Conservation (phyloP, 2,329 filamentous ascomycete species). For the Neocatenulostroma microsporum region DNA sequence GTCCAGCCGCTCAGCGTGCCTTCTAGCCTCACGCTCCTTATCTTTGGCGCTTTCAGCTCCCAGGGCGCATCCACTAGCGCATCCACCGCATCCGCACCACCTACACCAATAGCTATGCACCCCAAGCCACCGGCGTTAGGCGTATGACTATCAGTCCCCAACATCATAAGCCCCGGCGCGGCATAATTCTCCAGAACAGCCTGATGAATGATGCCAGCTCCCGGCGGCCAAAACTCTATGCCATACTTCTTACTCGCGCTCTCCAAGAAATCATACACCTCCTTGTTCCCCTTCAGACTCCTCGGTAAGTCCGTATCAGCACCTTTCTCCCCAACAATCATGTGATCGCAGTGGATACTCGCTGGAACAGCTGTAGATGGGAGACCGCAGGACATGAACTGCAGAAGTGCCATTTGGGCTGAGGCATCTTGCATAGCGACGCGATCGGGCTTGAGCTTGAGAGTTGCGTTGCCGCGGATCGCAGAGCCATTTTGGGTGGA, state of each 20-base stretch:
- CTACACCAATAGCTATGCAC: constrained; percentile 92
- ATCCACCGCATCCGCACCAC: constrained; percentile 94
- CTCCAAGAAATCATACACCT: constrained; percentile 96
- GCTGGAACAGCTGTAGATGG: constrained; percentile 86
- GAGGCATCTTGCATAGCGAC: constrained; percentile 99
- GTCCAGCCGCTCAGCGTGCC: constrained; percentile 86
- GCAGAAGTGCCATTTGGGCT: constrained; percentile 94
- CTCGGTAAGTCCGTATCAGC: constrained; percentile 76
- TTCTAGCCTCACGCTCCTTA: constrained; percentile 76
- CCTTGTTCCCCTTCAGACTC: constrained; percentile 85
- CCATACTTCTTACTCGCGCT: constrained; percentile 85
- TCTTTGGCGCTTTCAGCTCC: constrained; percentile 91
- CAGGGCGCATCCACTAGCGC: constrained; percentile 92
- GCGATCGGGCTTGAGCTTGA: constrained; percentile 94
- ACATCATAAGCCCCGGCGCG: constrained; percentile 96
- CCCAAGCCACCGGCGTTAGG: constrained; percentile 94
- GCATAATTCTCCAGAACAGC: constrained; percentile 97
- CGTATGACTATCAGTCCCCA: constrained; percentile 94
- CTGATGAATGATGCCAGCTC: constrained; percentile 94
- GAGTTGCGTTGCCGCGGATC: constrained; percentile 79
- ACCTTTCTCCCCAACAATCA: constrained; percentile 92
- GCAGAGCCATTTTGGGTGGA: constrained; percentile 75
- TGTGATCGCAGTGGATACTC: constrained; percentile 97
- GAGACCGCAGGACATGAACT: constrained; percentile 97
- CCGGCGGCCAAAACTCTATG: constrained; percentile 92